These are phyloP conservation scores for Tuber borchii DNA, from an alignment of 495 filamentous ascomycete species.

Conservation along the genomic window DNA sequence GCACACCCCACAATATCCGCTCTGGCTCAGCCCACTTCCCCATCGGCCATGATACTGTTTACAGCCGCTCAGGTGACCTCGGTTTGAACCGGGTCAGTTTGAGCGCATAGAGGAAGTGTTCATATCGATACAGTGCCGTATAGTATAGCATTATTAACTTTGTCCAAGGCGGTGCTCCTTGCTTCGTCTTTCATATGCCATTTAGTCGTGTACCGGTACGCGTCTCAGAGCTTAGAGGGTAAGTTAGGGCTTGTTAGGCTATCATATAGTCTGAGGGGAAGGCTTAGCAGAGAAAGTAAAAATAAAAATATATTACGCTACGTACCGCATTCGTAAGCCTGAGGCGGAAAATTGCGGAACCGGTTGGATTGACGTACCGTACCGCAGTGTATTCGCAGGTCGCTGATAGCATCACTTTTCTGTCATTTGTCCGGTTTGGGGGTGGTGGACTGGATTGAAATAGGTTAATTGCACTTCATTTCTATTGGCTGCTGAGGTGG, in stretches of 20 bases:
- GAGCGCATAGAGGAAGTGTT: background rate
- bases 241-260: background rate
- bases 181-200: background rate
- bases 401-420: background rate
- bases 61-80: background rate
- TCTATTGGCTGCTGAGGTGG: background rate
- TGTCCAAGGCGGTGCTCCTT: background rate
- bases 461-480: slow-evolving; percentile 5
- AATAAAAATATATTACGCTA: background rate
- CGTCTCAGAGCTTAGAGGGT: background rate
- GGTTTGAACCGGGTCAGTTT: background rate
- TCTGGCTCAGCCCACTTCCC: background rate
- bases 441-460: background rate
- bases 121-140: background rate
- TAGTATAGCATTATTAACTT: background rate
- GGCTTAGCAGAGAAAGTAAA: background rate
- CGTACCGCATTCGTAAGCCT: background rate
- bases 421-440: background rate
- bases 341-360: background rate
- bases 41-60: background rate
- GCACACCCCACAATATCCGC: background rate
- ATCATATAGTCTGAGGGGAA: too few species aligned
- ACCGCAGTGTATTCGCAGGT: background rate
- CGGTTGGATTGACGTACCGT: background rate
- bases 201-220: background rate